A percentile compares a stretch with the other conserved stretches of the same genome.
Conservation (phyloP, 352 stramenopile species). For the Globisporangium nodosum region DNA sequence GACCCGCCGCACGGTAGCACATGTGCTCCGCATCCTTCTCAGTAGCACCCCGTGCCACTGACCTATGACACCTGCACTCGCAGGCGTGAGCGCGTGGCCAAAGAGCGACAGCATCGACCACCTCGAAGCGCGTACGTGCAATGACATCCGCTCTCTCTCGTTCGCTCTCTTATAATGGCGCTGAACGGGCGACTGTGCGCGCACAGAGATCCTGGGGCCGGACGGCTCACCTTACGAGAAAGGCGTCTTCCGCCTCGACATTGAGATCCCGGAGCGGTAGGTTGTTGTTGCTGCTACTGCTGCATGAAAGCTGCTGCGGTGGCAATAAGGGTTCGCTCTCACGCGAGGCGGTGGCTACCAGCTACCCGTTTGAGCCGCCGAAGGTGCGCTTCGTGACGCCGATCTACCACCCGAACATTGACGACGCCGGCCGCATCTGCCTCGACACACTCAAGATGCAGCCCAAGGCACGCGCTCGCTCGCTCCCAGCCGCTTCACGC, state of each 20-base stretch:
- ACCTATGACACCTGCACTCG: neutral
- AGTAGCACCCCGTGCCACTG: neutral
- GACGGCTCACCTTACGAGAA: constrained; percentile 82
- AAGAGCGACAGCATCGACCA: constrained; percentile 68
- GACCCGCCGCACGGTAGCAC: constrained; percentile 61
- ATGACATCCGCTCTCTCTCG: neutral
- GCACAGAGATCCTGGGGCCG: constrained; percentile 66
- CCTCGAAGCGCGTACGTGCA: constrained; percentile 68
- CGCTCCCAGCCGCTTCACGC: neutral
- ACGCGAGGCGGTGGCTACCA: constrained; percentile 10
- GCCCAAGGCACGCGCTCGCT: constrained; percentile 43
- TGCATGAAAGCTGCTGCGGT: neutral
- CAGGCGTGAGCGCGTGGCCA: constrained; percentile 71
- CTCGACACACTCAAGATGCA: constrained; percentile 91
- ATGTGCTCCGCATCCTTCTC: neutral
- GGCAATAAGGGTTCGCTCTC: no score
- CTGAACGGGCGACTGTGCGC: neutral
- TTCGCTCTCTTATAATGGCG: neutral
- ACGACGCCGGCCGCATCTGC: constrained; percentile 84
- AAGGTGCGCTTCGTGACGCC: constrained; percentile 75
- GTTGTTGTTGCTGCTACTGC: neutral
- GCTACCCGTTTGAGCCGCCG: constrained; percentile 80
- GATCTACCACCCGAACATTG: constrained; percentile 86
- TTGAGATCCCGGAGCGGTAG: constrained; percentile 66
- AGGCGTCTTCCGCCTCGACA: constrained; percentile 64